A percentile compares a stretch with the other conserved stretches of the same genome.
Evolutionary conservation across 805 yeast species (phyloP).

Genomic region (Lipomyces yamadae): DNA sequence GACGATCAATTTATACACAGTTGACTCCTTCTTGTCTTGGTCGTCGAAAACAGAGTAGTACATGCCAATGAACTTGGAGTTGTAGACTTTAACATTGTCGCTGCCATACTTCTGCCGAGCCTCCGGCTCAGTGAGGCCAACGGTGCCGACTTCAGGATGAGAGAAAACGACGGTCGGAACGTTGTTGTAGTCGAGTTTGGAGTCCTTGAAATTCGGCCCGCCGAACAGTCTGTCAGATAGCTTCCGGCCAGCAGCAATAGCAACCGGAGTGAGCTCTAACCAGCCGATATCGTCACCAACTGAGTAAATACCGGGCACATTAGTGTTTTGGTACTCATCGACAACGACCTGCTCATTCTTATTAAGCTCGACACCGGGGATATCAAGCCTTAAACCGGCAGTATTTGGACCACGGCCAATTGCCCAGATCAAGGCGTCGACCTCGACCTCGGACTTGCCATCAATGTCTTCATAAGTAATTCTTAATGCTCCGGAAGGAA

Average conservation of each 20-base stretch:
- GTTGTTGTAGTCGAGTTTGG: slow-evolving; percentile 82
- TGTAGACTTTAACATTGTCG: slow-evolving; percentile 79
- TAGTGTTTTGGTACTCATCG: slow-evolving; percentile 87
- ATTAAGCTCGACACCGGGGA: slow-evolving; percentile 70
- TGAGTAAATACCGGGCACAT: slow-evolving; percentile 72
- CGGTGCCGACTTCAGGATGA: slow-evolving; percentile 96
- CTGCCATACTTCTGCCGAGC: slow-evolving; percentile 81
- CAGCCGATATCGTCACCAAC: slow-evolving; percentile 91
- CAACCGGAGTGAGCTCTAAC: slow-evolving; percentile 95
- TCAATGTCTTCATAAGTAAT: slow-evolving; percentile 52
- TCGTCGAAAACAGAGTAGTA: slow-evolving; percentile 82
- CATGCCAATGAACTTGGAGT: slow-evolving; percentile 86
- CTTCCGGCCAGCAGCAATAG: slow-evolving; percentile 97
- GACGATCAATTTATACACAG: slow-evolving; percentile 80
- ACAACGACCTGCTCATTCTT: slow-evolving; percentile 65
- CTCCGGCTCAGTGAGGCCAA: slow-evolving; percentile 80
- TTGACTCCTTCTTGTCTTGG: slow-evolving; percentile 73
- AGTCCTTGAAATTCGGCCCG: slow-evolving; percentile 65
- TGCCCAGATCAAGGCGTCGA: slow-evolving; percentile 90
- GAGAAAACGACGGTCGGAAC: slow-evolving; percentile 97
- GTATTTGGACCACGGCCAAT: slow-evolving; percentile 83
- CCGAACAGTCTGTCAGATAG: slow-evolving; percentile 92
- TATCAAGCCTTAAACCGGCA: slow-evolving; percentile 70
- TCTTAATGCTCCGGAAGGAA: slow-evolving; percentile 54
- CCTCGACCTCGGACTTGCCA: slow-evolving; percentile 55